Evolutionary conservation across 2,329 filamentous ascomycete genomes (phyloP), one percentile per base, ranked within the genome.

Genomic region (Phaeosphaeriaceae sp.): DNA sequence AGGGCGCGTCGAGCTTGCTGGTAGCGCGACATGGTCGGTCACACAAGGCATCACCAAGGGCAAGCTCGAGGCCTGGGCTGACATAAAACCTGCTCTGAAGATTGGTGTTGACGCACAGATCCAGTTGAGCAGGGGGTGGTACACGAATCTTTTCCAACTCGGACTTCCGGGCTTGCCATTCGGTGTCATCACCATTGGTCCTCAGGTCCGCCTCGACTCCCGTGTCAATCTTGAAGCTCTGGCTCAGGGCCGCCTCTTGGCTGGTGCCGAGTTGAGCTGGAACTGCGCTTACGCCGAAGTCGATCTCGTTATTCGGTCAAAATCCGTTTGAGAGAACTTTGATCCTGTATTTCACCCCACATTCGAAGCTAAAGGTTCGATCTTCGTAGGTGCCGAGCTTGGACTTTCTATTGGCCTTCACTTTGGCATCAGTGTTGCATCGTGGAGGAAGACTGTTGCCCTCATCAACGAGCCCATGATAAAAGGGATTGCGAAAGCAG

Each of bases 301-400:
- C 19, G 43, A 46, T 23, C 23, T 46, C 4, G 43, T 46, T 21
- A 46, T 7, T 8, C 43, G 19, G 2, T 21, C 43, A 5, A 46
- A 46, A 19, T 46, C 43, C 43, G 23, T 46, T 9, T 21, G 43
- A 7, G 19, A 46, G 19, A 46, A 46, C 19, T 46, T 46, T 11
- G 43, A 46, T 46, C 43, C 43, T 46, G 43, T 46, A 4, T 46
- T 46, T n/a, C 43, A 46, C 43, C 43, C 43, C 19, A 46, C 43
- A 9, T 46, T 46, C 23, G 43, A 46, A 15, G 43, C 43, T 11
- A 21, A 46, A 13, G 43, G 43, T 4, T 46, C 43, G 1, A 46
- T 46, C 43, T 46, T 23, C 17, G 43, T 46, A 2, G 43, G 43
- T 23, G 43, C 43, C 11, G 43, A 46, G 43, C 43, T 46, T 15